Evolutionary conservation across 202 grass and related monocot genomes (phyloP).

Genomic region (Panicum virgatum): DNA sequence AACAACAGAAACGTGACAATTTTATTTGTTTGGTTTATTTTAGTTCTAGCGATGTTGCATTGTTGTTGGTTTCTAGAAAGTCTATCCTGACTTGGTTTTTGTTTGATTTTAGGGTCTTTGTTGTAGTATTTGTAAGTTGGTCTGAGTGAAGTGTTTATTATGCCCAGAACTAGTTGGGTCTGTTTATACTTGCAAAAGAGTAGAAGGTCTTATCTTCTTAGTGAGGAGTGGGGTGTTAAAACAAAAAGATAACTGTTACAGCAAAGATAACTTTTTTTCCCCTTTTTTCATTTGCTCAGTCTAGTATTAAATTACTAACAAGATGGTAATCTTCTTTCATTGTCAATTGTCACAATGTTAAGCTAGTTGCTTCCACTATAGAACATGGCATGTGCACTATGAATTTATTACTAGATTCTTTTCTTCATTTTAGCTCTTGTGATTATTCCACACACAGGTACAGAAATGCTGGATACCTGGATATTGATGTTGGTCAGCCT

Average conservation of each 20-base stretch:
- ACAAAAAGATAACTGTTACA: too few relatives aligned
- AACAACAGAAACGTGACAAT: too few relatives aligned
- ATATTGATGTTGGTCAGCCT: slow-evolving; percentile 88
- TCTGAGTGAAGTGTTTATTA: neutral
- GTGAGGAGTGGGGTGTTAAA: too few relatives aligned
- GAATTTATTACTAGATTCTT: neutral
- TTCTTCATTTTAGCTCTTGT: slow-evolving; percentile 8
- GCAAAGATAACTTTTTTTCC: neutral
- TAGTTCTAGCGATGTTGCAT: neutral
- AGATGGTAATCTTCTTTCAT: neutral
- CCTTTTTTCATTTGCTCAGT: neutral
- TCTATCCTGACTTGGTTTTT: neutral
- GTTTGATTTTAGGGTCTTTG: neutral
- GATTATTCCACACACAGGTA: slow-evolving; percentile 50
- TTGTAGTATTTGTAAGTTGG: neutral
- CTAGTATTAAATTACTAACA: neutral
- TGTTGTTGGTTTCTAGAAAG: neutral
- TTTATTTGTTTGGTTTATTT: neutral
- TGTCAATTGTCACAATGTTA: slow-evolving; percentile 5
- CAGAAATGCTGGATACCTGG: slow-evolving; percentile 65
- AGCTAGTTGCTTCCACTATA: neutral
- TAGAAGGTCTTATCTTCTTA: neutral
- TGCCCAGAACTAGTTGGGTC: neutral
- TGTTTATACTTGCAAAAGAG: neutral
- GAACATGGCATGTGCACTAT: neutral